Evolutionary conservation across 164 flowering plant species (phyloP), one percentile per base, ranked within the genome.

Genomic region (Liriodendron chinense): DNA sequence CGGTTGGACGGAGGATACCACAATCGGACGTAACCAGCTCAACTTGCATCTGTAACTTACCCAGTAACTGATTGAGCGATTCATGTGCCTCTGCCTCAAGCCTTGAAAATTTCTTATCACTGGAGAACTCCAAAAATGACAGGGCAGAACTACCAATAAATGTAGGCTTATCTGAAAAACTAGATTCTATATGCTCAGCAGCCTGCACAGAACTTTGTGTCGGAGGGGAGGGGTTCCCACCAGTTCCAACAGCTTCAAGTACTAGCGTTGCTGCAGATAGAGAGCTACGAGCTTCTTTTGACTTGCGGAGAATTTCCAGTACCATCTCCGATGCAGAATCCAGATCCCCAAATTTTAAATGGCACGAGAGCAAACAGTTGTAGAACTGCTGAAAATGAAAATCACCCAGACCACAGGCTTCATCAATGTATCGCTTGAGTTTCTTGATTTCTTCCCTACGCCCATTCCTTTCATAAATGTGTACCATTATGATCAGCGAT

Each of bases 1-100:
- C 97, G 0, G 97, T 94, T n/a, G 98, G 98, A 76, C 81, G 94
- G 72, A 96, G 91, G 68, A 96, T 78, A 10, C 99, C 98, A 72
- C 71, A 78, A 74, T 92, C 86, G 47, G 91, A 83, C 25, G 89
- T 88, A 69, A 94, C 77, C 78, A 96, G 74, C 24, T 94, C 94
- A 53, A 85, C 91, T 74, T 83, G 87, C 57, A 48, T 74, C 72
- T 84, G 87, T 85, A 96, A 76, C 84, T 86, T 88, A 14, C 68
- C 76, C 72, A 89, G 72, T 82, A 89, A 73, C 16, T 47, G 24
- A 70, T 78, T 72, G 23, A 92, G 91, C 65, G 84, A 68, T 69
- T 82, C 78, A 76, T 88, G 88, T 61, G 93, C 85, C 80, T 89
- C 94, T 26, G 78, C 79, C 77, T 90, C 92, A 70, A 96, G 89